phyloP scores from a whole-genome alignment of 768 basidiomycete species.

The Podaxis carcinomalis region DNA sequence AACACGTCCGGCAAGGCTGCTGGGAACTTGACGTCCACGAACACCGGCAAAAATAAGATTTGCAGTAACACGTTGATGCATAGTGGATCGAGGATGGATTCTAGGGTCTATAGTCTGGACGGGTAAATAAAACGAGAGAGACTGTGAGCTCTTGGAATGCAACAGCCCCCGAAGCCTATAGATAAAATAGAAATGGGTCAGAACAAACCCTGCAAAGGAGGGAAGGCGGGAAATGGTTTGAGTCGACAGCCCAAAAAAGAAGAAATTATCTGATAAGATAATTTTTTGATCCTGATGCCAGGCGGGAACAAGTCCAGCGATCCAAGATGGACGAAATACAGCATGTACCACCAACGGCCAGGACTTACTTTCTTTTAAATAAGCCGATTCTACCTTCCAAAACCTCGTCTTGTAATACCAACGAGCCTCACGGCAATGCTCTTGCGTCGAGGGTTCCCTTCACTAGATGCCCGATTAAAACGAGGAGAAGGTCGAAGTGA shows the following conservation, averaged over 20 bases:
- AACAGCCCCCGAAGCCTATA: background rate
- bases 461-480: background rate
- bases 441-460: background rate
- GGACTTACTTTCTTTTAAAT: too few relatives aligned
- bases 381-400: background rate
- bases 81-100: background rate
- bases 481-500: background rate
- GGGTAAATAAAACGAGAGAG: background rate
- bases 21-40: constrained; percentile 2
- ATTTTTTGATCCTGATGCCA: background rate
- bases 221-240: background rate
- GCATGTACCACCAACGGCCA: too few relatives aligned
- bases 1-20: background rate
- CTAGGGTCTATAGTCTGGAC: background rate
- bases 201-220: background rate
- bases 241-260: background rate
- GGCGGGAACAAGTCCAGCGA: background rate
- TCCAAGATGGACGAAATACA: too few relatives aligned
- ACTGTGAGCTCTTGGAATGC: background rate
- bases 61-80: background rate
- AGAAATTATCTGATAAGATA: constrained; percentile 8
- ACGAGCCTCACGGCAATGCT: background rate
- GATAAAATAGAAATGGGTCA: background rate
- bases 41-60: constrained; percentile 1
- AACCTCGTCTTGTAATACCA: background rate